These are phyloP conservation scores for Carallia brachiata DNA, from an alignment of 345 rosid genomes.

Conservation along the genomic window DNA sequence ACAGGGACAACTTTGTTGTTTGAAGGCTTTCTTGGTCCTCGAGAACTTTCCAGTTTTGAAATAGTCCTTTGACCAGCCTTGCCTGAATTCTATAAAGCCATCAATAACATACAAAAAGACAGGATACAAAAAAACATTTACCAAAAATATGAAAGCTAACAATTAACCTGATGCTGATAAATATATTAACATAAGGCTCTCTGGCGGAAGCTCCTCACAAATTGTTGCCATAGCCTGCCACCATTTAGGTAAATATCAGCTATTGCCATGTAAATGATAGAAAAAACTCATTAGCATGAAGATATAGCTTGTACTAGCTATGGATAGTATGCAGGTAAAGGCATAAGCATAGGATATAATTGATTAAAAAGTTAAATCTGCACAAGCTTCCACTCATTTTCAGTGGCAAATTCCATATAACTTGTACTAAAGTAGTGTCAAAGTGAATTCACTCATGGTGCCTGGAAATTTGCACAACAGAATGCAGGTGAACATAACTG, in stretches of 20 bases:
- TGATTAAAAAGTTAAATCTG: too few relatives aligned
- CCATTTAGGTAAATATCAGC: slow-evolving; percentile 16
- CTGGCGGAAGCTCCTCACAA: slow-evolving; percentile 84
- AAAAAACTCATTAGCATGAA: too few relatives aligned
- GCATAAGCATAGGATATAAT: too few relatives aligned
- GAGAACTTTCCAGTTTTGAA: slow-evolving; percentile 45
- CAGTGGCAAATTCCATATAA: not conserved
- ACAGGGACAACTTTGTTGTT: slow-evolving; percentile 52
- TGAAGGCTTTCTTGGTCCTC: slow-evolving; percentile 58
- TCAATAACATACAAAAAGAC: not conserved
- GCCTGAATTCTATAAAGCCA: slow-evolving; percentile 40
- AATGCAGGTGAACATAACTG: not conserved
- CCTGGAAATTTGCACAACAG: slow-evolving; percentile 1
- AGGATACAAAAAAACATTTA: slow-evolving; percentile 17
- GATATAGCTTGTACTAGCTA: too few relatives aligned
- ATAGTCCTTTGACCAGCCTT: slow-evolving; percentile 41
- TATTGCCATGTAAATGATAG: not conserved
- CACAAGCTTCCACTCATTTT: not conserved
- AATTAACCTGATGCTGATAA: slow-evolving; percentile 77
- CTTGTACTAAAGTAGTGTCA: slow-evolving; percentile 1
- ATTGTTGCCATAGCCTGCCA: slow-evolving; percentile 86
- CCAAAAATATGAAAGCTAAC: slow-evolving; percentile 18
- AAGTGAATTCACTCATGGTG: not conserved
- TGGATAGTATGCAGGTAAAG: too few relatives aligned
- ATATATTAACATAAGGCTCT: slow-evolving; percentile 74